phyloP scores from a whole-genome alignment of 192 early-diverging fungal species.

The Phycomyces blakesleeanus region DNA sequence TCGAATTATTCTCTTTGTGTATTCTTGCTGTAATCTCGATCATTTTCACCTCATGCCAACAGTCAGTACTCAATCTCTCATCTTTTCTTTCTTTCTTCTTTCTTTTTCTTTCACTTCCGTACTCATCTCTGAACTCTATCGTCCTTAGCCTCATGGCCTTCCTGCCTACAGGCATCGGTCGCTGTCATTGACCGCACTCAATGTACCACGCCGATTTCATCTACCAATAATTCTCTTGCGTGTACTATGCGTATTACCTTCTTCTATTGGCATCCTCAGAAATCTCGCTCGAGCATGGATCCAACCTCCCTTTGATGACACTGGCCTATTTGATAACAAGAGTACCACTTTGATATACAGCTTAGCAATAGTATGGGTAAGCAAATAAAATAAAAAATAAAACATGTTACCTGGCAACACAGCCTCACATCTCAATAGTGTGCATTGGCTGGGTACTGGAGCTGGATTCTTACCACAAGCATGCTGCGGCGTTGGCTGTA shows the following conservation, averaged over 20 bases:
- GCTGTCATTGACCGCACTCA: slow-evolving; percentile 25
- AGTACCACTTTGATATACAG: slow-evolving; percentile 39
- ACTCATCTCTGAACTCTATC: no score
- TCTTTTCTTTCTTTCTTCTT: no score
- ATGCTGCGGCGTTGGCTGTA: slow-evolving; percentile 56
- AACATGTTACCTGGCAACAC: neutral
- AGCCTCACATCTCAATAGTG: slow-evolving; percentile 34
- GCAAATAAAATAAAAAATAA: neutral
- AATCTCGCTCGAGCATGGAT: slow-evolving; percentile 25
- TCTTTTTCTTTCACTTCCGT: no score
- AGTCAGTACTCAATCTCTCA: no score
- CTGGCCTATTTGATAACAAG: slow-evolving; percentile 27
- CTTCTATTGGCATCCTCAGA: slow-evolving; percentile 26
- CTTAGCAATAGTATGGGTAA: slow-evolving; percentile 42
- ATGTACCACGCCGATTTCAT: slow-evolving; percentile 33
- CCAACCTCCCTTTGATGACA: slow-evolving; percentile 21
- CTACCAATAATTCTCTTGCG: slow-evolving; percentile 32
- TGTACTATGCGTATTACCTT: slow-evolving; percentile 36
- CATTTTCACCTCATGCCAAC: no score
- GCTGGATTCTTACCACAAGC: slow-evolving; percentile 49
- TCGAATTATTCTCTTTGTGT: neutral
- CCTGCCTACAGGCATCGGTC: neutral
- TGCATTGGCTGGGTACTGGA: slow-evolving; percentile 53
- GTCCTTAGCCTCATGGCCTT: slow-evolving; percentile 2
- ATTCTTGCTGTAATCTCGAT: neutral